Base-by-base conservation (phyloP, 495 filamentous ascomycete genomes). In the Neurospora sp. region DNA sequence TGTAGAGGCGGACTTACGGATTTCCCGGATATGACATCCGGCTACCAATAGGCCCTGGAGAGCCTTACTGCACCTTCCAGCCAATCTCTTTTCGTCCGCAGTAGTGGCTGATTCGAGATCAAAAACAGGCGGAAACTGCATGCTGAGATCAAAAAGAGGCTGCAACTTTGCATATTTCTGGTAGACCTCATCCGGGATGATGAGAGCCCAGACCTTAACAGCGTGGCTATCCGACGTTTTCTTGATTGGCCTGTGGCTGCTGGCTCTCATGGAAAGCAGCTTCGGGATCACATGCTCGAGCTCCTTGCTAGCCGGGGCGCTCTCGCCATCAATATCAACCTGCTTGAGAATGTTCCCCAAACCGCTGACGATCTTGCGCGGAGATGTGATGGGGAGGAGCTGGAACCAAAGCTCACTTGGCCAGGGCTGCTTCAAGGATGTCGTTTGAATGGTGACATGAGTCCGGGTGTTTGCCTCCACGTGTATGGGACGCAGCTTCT, bases 341-440 rank as follows among this genome's bases (percentile, higher is more conserved):
- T 89, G 87, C 68, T 92, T 89, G 31, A 97, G 80, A 59, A 97
- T 95, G 76, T 97, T 97, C 12, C 94, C 94, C 80, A 96, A 89
- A 47, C 91, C 87, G 22, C 86, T 84, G 18, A 88, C 80, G 71
- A 97, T 88, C 65, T 79, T 85, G 47, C 91, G 86, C 44, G 90
- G 85, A 37, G 83, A 79, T 0, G 91, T 93, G 7, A 97, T 78
- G 0, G 91, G 88, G 42, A 90, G 71, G 14, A 94, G 80, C n/a
- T 87, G 88, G 53, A 90, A 77, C n/a, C 71, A 83, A 22, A 9
- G 1, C 22, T 14, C 22, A 12, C 47, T 59, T 59, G 4, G 10
- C 10, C 47, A 59, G 22, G 47, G 53, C 22, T 65, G 22, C 27
- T 65, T 31, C 22, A 65, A 37, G 70, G 69, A 42, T 69, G 70